phyloP scores from a whole-genome alignment of 805 yeast species.

The Candida sanyiensis region DNA sequence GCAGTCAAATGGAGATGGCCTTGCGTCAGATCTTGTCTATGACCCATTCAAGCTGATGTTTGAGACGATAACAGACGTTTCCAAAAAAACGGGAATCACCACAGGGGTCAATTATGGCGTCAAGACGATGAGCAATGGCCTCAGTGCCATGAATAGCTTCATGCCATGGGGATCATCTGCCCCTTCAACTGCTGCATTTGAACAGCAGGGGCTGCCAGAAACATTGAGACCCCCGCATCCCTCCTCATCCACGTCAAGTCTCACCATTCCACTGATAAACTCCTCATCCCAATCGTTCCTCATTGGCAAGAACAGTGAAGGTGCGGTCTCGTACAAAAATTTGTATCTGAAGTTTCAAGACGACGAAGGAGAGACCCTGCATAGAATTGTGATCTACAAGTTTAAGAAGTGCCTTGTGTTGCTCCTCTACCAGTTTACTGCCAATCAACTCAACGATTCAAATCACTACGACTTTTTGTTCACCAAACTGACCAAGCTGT shows the following conservation, averaged over 20 bases:
- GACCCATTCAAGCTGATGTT: slow-evolving; percentile 25
- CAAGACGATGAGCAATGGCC: slow-evolving; percentile 11
- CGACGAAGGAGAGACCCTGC: slow-evolving; percentile 12
- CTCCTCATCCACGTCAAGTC: background rate
- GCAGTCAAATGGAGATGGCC: background rate
- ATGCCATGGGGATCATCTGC: slow-evolving; percentile 10
- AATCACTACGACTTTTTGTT: slow-evolving; percentile 13
- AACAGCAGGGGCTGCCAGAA: too few species aligned
- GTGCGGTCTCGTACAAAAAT: slow-evolving; percentile 17
- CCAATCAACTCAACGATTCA: slow-evolving; percentile 14
- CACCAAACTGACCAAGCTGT: background rate
- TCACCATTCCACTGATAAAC: background rate
- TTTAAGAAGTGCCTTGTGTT: slow-evolving; percentile 8
- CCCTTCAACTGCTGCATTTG: background rate
- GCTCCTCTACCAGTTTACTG: slow-evolving; percentile 17
- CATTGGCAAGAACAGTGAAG: slow-evolving; percentile 16
- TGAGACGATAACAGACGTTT: slow-evolving; percentile 22
- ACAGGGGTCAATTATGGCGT: slow-evolving; percentile 22
- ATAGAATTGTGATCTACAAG: slow-evolving; percentile 18
- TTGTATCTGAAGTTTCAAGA: slow-evolving; percentile 16
- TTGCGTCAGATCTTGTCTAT: slow-evolving; percentile 19
- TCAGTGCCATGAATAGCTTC: slow-evolving; percentile 9
- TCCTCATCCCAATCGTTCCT: slow-evolving; percentile 8
- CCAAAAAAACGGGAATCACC: slow-evolving; percentile 16
- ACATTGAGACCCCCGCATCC: background rate